phyloP scores from a whole-genome alignment of 2,329 filamentous ascomycete species.

The Xylaria sp. region DNA sequence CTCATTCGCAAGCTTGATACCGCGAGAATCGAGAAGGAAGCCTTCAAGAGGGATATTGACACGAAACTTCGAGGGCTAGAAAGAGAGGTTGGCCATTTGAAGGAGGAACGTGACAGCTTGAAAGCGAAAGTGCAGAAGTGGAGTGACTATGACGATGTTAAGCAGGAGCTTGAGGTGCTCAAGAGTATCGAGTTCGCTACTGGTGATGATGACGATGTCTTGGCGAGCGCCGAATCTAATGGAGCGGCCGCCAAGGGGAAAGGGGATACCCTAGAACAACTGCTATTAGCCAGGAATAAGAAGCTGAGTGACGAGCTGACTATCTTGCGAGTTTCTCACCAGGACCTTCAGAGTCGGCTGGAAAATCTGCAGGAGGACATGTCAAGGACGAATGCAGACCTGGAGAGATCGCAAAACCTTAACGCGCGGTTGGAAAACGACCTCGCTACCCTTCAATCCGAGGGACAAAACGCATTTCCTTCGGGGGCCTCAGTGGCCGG shows the following conservation, averaged over 20 bases:
- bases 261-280: constrained; percentile 84
- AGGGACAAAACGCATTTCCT: constrained; percentile 80
- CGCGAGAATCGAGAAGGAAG: constrained; percentile 79
- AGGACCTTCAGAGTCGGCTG: constrained; percentile 82
- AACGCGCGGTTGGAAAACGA: constrained; percentile 92
- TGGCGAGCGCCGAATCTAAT: constrained; percentile 50
- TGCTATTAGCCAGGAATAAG: constrained; percentile 91
- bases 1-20: constrained; percentile 87
- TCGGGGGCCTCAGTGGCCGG: constrained; percentile 91
- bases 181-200: constrained; percentile 98
- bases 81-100: constrained; percentile 72
- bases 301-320: constrained; percentile 94
- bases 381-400: constrained; percentile 78
- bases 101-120: constrained; percentile 78
- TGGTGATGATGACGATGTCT: constrained; percentile 75
- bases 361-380: constrained; percentile 83
- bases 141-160: constrained; percentile 94
- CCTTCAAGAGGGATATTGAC: constrained; percentile 76
- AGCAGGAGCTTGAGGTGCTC: constrained; percentile 92
- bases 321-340: constrained; percentile 88
- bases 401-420: constrained; percentile 81
- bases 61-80: constrained; percentile 76
- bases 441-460: constrained; percentile 82
- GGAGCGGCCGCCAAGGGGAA: constrained; percentile 59
- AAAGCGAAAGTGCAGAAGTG: constrained; percentile 84